phyloP scores from a whole-genome alignment of 306 rosid genomes.

The Medicago ruthenica region DNA sequence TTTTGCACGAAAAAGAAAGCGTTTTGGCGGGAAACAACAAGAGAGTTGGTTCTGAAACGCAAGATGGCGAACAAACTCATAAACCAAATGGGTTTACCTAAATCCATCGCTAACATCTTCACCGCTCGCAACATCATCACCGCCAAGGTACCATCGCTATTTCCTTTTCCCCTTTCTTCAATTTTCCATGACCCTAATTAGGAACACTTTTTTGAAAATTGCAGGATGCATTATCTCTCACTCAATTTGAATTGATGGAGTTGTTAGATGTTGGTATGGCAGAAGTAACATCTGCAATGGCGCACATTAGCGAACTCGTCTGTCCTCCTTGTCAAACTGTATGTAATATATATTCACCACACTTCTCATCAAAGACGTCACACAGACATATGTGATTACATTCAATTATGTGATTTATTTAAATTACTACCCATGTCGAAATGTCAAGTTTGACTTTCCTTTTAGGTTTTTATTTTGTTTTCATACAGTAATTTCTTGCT shows the following conservation, averaged over 20 bases:
- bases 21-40: conserved; percentile 51
- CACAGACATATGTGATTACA: too few species aligned
- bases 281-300: conserved; percentile 68
- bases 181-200: conserved; percentile 26
- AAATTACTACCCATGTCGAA: too few species aligned
- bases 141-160: conserved; percentile 57
- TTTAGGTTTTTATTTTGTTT: background rate
- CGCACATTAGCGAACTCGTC: conserved; percentile 76
- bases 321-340: conserved; percentile 94
- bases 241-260: conserved; percentile 92
- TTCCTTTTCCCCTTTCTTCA: background rate
- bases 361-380: too few species aligned
- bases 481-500: conserved; percentile 18
- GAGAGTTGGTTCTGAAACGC: background rate
- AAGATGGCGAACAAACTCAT: conserved; percentile 80
- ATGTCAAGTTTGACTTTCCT: background rate
- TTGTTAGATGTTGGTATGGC: conserved; percentile 75
- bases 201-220: background rate
- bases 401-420: too few species aligned
- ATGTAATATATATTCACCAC: background rate
- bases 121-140: conserved; percentile 83
- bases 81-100: conserved; percentile 74
- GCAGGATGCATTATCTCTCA: conserved; percentile 80
- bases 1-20: background rate
- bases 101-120: conserved; percentile 71